Evolutionary conservation across 2,329 filamentous ascomycete species (phyloP), one percentile per base, ranked within the genome.

Genomic region (Alternaria alternata): DNA sequence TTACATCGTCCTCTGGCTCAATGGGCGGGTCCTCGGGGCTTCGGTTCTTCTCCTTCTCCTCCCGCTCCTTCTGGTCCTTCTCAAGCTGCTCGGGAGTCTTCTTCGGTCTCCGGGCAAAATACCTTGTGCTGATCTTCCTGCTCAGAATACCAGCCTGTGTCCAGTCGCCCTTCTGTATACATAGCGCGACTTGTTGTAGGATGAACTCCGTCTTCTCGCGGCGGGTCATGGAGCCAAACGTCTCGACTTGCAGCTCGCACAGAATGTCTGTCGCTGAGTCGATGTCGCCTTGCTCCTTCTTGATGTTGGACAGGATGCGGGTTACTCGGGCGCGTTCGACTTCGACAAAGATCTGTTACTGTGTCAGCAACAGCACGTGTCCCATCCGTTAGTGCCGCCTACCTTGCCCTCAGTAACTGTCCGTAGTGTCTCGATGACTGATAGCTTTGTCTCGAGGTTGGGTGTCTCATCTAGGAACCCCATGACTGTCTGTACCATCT

Each of bases 131-230:
- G 81, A 99, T 97, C 88, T 99, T 99, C 78, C 95, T 91, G 79
- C 90, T 93, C 52, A 99, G 85, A 72, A 99, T 97, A 51, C 89
- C 89, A 30, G 94, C 95, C 79, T 99, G 96, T 72, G 91, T 96
- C 94, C 94, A 99, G 79, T 99, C 95, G 58, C 89, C 91, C 74
- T 89, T 94, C 81, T 97, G 91, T 78, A 99, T 98, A 83, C 95
- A 99, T 53, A 99, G 87, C 34, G 89, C 87, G 41, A 98, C 94
- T 81, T 99, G 95, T 64, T 96, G 92, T 54, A 99, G 85, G 75
- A 99, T 99, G 78, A 99, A 99, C 75, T 98, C 95, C 5, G 94
- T 97, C 89, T 99, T 99, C 80, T 99, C 95, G 71, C 95, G 88
- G 72, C 95, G 87, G 65, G 93, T 91, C 95, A 99, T 99, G 22